Evolutionary conservation across 2,329 filamentous ascomycete species (phyloP), one percentile per base, ranked within the genome.

Genomic region (Colletotrichum abscissum): DNA sequence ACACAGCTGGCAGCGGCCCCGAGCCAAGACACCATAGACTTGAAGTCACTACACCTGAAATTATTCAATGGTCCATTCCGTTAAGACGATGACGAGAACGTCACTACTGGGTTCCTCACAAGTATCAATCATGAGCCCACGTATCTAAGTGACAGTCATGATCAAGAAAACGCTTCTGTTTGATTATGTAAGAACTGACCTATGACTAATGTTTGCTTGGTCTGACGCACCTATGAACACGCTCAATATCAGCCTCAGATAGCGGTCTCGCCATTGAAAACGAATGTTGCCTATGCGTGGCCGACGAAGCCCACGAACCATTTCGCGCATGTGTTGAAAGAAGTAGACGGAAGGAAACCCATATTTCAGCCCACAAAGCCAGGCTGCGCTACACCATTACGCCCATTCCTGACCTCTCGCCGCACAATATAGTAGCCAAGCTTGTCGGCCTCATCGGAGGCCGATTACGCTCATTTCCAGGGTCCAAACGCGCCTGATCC

Each of bases 401-500:
- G 55, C 66, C 42, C 66, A 19, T 11, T 49, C 16, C 26, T 35
- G 33, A 35, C 22, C 5, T 68, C 49, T 68, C 24, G 52, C n/a
- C 35, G 22, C 52, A 7, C 35, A 19, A 38, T 14, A 35, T 14
- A 26, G 16, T 26, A 28, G 6, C 16, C 26, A 30, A 54, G 19
- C 14, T 11, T 22, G 3, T 16, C 6, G 4, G 16, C n/a, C 52
- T 79, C 82, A 94, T 81, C 94, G 92, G 77, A 97, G 87, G 69
- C 94, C 94, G 82, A 97, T 97, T 67, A 97, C 94, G 81, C 94
- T 97, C 94, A 99, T 99, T 88, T 99, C 97, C 72, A 99, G 88
- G 73, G 97, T 99, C 97, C 97, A 99, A 73, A 99, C 97, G 79
- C 97, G 91, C 80, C 97, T 90, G 81, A 99, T 98, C 97, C 97